A percentile compares a stretch with the other conserved stretches of the same genome.
These are phyloP conservation scores for Trichomonas tenax DNA, from an alignment of 208 protist genomes.

Conservation along the genomic window DNA sequence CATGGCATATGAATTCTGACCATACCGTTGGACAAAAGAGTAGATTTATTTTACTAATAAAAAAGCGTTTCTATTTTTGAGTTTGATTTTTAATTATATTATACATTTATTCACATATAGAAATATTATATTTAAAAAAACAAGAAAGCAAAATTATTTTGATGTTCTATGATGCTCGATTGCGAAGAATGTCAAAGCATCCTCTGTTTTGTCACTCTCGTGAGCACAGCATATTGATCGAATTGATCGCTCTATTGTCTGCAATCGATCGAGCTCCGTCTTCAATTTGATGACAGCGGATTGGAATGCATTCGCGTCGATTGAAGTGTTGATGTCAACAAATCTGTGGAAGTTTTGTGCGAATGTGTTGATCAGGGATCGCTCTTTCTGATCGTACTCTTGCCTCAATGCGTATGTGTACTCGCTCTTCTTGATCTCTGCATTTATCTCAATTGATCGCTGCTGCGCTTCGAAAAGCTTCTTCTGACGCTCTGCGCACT, in stretches of 20 bases:
- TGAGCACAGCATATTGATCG: not conserved
- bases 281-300: not conserved
- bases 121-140: no score
- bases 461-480: not conserved
- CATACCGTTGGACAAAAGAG: no score
- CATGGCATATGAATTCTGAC: no score
- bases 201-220: not conserved
- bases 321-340: not conserved
- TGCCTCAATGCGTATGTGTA: not conserved
- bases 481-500: not conserved
- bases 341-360: not conserved
- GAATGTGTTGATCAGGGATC: not conserved
- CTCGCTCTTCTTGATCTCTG: not conserved
- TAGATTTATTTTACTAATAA: no score
- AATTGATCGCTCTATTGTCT: not conserved
- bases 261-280: not conserved
- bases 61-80: no score
- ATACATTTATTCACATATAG: no score
- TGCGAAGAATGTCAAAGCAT: not conserved
- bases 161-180: not conserved
- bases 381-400: not conserved
- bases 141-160: not conserved
- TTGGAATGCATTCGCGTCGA: not conserved
- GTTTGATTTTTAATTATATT: no score
- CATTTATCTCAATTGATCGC: not conserved